These are phyloP conservation scores for Penicillium salamii DNA, from an alignment of 495 filamentous ascomycete genomes.

Conservation along the genomic window DNA sequence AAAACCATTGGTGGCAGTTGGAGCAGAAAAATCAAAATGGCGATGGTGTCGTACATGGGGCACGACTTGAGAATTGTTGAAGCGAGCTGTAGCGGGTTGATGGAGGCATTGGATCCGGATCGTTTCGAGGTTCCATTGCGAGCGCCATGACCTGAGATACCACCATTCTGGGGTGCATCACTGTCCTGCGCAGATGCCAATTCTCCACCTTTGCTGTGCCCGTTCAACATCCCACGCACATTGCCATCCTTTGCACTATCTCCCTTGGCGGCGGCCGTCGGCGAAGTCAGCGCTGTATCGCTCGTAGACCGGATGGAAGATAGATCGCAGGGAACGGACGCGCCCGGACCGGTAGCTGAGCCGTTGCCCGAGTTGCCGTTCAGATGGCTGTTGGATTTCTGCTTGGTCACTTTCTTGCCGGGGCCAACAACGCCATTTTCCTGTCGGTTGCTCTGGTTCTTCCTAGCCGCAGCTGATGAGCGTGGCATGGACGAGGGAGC, in stretches of 20 bases:
- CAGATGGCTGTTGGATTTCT: conserved; percentile 61
- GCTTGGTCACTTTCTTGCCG: conserved; percentile 74
- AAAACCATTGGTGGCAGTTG: conserved; percentile 92
- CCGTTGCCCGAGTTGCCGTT: conserved; percentile 54
- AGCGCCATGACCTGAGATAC: conserved; percentile 28
- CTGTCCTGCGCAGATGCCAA: conserved; percentile 40
- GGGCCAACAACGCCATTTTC: conserved; percentile 85
- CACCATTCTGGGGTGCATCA: conserved; percentile 34
- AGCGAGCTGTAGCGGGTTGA: conserved; percentile 66
- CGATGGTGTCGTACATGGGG: conserved; percentile 92
- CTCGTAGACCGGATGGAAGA: conserved; percentile 39
- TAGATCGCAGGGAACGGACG: conserved; percentile 45
- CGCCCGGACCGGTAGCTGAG: conserved; percentile 36
- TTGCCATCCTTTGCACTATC: conserved; percentile 39
- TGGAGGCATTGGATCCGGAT: conserved; percentile 55
- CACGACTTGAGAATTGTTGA: conserved; percentile 87
- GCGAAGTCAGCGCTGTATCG: conserved; percentile 35
- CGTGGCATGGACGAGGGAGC: conserved; percentile 66
- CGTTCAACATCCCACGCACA: conserved; percentile 38
- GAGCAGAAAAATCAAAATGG: conserved; percentile 95
- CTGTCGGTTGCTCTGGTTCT: conserved; percentile 68
- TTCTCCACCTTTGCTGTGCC: conserved; percentile 39
- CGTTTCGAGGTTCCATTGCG: conserved; percentile 56
- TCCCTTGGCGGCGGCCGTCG: conserved; percentile 37
- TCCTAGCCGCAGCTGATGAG: conserved; percentile 62